These are phyloP conservation scores for Talaromyces sp. DNA, from an alignment of 2,329 filamentous ascomycete species.

Conservation along the genomic window DNA sequence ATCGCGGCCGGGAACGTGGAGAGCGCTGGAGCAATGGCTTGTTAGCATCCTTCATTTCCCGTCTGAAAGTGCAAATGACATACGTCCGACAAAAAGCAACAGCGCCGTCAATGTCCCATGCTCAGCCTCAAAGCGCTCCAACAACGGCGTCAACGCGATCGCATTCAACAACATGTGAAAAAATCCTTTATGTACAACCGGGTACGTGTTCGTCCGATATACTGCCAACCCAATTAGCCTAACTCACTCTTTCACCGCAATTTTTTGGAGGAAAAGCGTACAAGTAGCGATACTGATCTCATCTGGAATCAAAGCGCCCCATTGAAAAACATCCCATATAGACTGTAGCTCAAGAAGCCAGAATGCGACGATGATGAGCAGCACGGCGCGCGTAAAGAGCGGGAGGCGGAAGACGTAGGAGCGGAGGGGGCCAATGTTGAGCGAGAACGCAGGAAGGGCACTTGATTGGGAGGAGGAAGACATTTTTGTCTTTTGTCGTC, in stretches of 20 bases:
- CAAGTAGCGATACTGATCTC: conserved; percentile 68
- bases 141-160: conserved; percentile 74
- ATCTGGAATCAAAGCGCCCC: conserved; percentile 74
- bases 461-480: conserved; percentile 29
- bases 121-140: conserved; percentile 91
- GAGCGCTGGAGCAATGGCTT: conserved; percentile 53
- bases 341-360: conserved; percentile 68
- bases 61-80: conserved; percentile 38
- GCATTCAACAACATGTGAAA: conserved; percentile 78
- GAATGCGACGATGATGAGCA: conserved; percentile 63
- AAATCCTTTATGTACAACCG: conserved; percentile 76
- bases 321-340: conserved; percentile 68
- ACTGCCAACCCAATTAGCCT: conserved; percentile 52
- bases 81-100: conserved; percentile 85
- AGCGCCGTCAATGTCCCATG: conserved; percentile 86
- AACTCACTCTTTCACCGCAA: background rate
- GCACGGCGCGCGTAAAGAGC: conserved; percentile 71
- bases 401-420: conserved; percentile 83
- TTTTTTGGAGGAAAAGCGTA: conserved; percentile 36
- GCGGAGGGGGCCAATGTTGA: conserved; percentile 70
- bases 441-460: conserved; percentile 52
- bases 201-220: conserved; percentile 89
- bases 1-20: conserved; percentile 76
- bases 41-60: background rate
- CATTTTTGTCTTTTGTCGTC: conserved; percentile 2